Percentiles rank a stretch among this genome's conserved stretches.
These are phyloP conservation scores for Scenedesmus sp. DNA, from an alignment of 163 green algal genomes.

Conservation along the genomic window DNA sequence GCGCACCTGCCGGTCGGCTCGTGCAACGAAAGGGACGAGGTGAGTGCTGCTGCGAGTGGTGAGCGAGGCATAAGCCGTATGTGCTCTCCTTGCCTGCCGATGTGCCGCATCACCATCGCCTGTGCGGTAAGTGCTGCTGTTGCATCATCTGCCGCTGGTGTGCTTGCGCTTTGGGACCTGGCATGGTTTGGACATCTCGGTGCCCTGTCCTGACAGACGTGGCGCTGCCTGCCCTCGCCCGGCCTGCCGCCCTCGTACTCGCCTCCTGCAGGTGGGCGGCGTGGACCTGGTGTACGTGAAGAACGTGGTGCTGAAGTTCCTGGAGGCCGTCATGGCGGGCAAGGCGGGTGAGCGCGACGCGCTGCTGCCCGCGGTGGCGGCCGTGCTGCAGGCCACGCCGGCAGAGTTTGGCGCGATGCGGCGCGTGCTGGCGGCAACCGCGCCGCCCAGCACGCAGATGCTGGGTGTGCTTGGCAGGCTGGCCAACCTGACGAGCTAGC, in stretches of 20 bases:
- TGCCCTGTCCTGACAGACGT: too few species aligned
- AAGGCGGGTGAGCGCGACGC: conserved; percentile 74
- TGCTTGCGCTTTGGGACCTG: too few species aligned
- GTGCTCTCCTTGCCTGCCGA: too few species aligned
- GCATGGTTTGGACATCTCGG: too few species aligned
- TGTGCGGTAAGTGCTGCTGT: background rate
- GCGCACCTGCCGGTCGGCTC: background rate
- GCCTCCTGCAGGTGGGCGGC: conserved; percentile 35
- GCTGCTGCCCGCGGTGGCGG: conserved; percentile 83
- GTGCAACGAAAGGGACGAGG: background rate
- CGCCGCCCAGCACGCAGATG: conserved; percentile 51
- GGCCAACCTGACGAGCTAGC: conserved; percentile 20
- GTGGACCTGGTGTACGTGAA: conserved; percentile 87
- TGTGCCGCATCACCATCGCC: too few species aligned
- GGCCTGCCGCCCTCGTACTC: background rate
- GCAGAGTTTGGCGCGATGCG: conserved; percentile 70
- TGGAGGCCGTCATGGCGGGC: conserved; percentile 72
- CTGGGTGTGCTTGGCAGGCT: conserved; percentile 51
- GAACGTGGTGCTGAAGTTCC: conserved; percentile 90
- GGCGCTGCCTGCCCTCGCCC: background rate
- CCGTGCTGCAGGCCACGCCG: conserved; percentile 75
- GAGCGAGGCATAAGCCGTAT: too few species aligned
- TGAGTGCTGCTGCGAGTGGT: background rate
- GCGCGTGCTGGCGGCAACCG: conserved; percentile 49
- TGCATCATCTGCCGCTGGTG: too few species aligned